Base-by-base conservation (phyloP, 2,329 filamentous ascomycete genomes). In the Seiridium cupressi region DNA sequence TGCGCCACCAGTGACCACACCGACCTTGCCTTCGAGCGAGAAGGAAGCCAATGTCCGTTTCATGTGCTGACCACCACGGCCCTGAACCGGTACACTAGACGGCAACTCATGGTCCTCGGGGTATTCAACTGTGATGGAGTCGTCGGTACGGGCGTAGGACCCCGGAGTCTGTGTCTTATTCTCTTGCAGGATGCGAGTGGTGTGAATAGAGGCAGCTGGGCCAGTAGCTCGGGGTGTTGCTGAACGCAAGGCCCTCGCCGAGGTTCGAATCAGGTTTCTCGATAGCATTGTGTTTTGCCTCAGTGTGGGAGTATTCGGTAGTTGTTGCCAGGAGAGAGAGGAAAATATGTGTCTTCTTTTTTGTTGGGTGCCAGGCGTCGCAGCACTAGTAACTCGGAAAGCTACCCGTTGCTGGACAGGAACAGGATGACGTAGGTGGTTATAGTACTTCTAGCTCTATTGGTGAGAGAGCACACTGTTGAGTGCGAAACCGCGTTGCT, bases 1-100 rank as follows among this genome's bases (percentile, higher is more conserved):
- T 34, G 94, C 94, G 71, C 93, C 94, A 57, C 94, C 94, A 1
- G 94, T 98, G 44, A 98, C 90, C 46, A 97, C 81, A 51, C 87
- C 92, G 7, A 93, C 90, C 71, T 89, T 89, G 62, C 88, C 90
- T 72, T 96, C 90, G 40, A 98, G 84, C 7, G 92, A 94, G 79
- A 97, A 98, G 48, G 87, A 87, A 40, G 91, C 88, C 35, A 97
- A 84, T 0, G 93, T 96, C 34, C 92, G 89, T 80, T 92, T 93
- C 76, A 91, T 90, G 70, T 95, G 91, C 71, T 89, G 84, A 18
- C 91, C 92, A 62, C 91, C 91, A 56, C 91, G 85, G 54, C 92
- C 92, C 64, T 88, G 84, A 6, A 94, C 86, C 3, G 91, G 89
- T 60, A 81, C 79, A 60, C 87, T 89, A 47, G 84, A 82, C 8